Percentiles rank a stretch among this genome's conserved stretches.
Evolutionary conservation across 495 filamentous ascomycete genomes (phyloP).

Genomic region (Evernia prunastri): DNA sequence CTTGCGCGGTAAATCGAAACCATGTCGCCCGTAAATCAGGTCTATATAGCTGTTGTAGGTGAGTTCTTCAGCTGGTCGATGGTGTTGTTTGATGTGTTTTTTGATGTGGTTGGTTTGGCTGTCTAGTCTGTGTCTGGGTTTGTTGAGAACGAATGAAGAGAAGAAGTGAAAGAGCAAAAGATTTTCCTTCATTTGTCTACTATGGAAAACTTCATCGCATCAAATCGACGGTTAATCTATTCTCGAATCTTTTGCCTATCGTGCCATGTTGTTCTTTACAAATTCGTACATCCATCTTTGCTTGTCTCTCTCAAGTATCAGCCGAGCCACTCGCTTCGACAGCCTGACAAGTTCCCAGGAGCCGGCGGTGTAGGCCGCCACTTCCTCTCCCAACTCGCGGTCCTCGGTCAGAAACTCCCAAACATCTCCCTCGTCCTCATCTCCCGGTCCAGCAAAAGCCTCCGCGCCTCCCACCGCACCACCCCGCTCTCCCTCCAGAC

Average conservation of each 20-base stretch:
- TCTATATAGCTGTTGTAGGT: constrained; percentile 40
- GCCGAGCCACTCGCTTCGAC: not conserved
- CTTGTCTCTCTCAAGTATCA: not conserved
- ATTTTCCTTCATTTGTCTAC: not conserved
- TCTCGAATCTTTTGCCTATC: not conserved
- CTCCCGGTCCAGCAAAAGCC: constrained; percentile 68
- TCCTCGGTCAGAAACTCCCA: constrained; percentile 48
- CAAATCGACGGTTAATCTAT: not conserved
- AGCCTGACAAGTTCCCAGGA: constrained; percentile 44
- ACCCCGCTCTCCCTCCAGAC: constrained; percentile 30
- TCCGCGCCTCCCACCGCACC: constrained; percentile 55
- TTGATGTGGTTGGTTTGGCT: too few relatives aligned
- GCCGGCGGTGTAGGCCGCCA: constrained; percentile 87
- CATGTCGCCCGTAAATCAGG: constrained; percentile 18
- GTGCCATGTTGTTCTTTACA: not conserved
- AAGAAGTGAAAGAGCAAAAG: not conserved
- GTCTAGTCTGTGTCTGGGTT: not conserved
- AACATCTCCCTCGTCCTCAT: constrained; percentile 69
- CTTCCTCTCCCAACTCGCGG: constrained; percentile 77
- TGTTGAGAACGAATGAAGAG: not conserved
- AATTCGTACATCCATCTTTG: not conserved
- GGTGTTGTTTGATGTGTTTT: not conserved
- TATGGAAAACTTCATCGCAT: not conserved
- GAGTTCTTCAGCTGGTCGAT: not conserved
- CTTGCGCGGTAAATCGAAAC: not conserved